Conservation (phyloP, 768 basidiomycete species). For the Hysterangium stoloniferum region DNA sequence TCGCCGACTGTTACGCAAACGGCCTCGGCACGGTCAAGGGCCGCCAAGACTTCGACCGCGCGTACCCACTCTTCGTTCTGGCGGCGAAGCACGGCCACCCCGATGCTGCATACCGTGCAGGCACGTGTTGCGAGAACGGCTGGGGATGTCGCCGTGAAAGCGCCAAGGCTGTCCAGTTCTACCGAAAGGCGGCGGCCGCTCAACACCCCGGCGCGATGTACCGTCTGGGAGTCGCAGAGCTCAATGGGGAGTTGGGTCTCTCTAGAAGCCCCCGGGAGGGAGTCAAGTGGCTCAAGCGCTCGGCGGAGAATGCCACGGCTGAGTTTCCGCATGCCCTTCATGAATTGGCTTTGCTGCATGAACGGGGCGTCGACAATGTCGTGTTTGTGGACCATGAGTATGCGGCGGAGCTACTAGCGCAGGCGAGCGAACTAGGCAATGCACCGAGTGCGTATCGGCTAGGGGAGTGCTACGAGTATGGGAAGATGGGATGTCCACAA, state of each 20-base stretch:
- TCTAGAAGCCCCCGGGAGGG: slow-evolving; percentile 89
- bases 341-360: slow-evolving; percentile 88
- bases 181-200: slow-evolving; percentile 86
- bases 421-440: slow-evolving; percentile 93
- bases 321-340: slow-evolving; percentile 96
- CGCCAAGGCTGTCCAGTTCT: slow-evolving; percentile 87
- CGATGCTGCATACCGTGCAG: slow-evolving; percentile 91
- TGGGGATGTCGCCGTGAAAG: slow-evolving; percentile 95
- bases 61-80: slow-evolving; percentile 91
- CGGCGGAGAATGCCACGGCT: slow-evolving; percentile 87
- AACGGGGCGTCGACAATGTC: slow-evolving; percentile 97
- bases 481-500: slow-evolving; percentile 96
- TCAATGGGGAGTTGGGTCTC: slow-evolving; percentile 90
- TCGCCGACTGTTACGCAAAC: slow-evolving; percentile 97
- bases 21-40: slow-evolving; percentile 90
- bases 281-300: slow-evolving; percentile 97
- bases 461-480: slow-evolving; percentile 99
- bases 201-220: slow-evolving; percentile 95
- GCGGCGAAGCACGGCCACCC: slow-evolving; percentile 97
- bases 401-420: slow-evolving; percentile 86
- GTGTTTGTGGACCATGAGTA: slow-evolving; percentile 96
- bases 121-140: slow-evolving; percentile 97
- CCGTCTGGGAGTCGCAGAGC: slow-evolving; percentile 89
- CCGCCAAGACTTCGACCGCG: slow-evolving; percentile 94
- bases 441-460: slow-evolving; percentile 92